phyloP scores from a whole-genome alignment of 164 flowering plant genomes.

The Stephania yunnanensis region DNA sequence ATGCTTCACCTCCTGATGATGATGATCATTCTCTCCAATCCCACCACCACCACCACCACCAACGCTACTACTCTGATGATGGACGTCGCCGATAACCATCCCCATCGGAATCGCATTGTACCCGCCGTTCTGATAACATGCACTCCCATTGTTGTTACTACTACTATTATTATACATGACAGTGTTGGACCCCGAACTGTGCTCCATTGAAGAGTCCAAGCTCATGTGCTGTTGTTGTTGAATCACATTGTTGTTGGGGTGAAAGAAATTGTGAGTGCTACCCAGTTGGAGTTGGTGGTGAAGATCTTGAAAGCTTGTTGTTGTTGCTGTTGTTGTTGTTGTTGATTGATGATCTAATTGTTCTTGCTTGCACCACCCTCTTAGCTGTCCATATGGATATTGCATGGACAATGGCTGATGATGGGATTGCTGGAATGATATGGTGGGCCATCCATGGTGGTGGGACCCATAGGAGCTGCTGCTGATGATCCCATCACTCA shows the following conservation, averaged over 20 bases:
- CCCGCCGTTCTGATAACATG: constrained; percentile 20
- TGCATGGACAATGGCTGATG: constrained; percentile 39
- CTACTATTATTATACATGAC: constrained; percentile 30
- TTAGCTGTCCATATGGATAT: constrained; percentile 38
- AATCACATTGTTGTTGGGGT: constrained; percentile 49
- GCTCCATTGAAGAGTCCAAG: constrained; percentile 57
- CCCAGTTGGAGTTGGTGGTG: constrained; percentile 44
- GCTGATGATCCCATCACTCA: constrained; percentile 28
- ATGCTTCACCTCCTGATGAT: constrained; percentile 20
- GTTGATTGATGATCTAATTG: constrained; percentile 22
- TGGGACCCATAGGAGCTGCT: constrained; percentile 15
- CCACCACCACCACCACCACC: constrained; percentile 21
- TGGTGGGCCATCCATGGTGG: constrained; percentile 44
- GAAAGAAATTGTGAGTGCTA: constrained; percentile 57
- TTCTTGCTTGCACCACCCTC: constrained; percentile 77
- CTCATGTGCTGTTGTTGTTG: constrained; percentile 41
- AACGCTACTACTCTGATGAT: constrained; percentile 22
- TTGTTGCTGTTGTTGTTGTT: background rate
- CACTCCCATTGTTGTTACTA: constrained; percentile 12
- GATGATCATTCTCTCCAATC: constrained; percentile 25
- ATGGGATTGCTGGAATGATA: constrained; percentile 47
- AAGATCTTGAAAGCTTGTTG: constrained; percentile 1
- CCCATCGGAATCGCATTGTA: constrained; percentile 28
- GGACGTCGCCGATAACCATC: constrained; percentile 19
- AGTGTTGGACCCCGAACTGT: constrained; percentile 46